phyloP scores from a whole-genome alignment of 2,329 filamentous ascomycete species.

The Orbilia ellipsospora region DNA sequence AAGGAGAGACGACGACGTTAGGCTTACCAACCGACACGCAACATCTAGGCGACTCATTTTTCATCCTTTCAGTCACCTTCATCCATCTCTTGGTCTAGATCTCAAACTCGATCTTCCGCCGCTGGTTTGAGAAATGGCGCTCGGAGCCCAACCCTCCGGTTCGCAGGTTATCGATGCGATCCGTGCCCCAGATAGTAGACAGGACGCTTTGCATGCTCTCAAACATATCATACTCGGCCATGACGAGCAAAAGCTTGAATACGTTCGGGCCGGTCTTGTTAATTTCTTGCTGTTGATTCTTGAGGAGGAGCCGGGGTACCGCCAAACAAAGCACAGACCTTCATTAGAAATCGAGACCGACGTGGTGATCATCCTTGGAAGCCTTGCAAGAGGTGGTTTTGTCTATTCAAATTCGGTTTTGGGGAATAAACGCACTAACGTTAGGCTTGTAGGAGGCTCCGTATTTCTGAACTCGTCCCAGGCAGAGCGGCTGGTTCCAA shows the following conservation, averaged over 20 bases:
- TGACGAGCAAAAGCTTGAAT: slow-evolving; percentile 83
- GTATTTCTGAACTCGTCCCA: slow-evolving; percentile 70
- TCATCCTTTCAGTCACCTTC: too few species aligned
- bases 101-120: not conserved
- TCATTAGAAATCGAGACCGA: slow-evolving; percentile 62
- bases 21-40: too few species aligned
- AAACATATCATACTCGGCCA: slow-evolving; percentile 94
- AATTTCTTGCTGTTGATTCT: slow-evolving; percentile 71
- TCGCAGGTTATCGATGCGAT: slow-evolving; percentile 51
- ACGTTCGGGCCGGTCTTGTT: slow-evolving; percentile 76
- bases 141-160: slow-evolving; percentile 62
- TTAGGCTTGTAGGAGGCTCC: slow-evolving; percentile 73
- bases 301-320: slow-evolving; percentile 56
- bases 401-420: not conserved
- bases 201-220: slow-evolving; percentile 74
- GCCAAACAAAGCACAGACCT: slow-evolving; percentile 56
- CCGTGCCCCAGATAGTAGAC: slow-evolving; percentile 53
- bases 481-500: slow-evolving; percentile 62
- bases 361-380: slow-evolving; percentile 76
- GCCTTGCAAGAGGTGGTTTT: slow-evolving; percentile 80
- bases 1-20: too few species aligned
- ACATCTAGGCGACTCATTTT: too few species aligned
- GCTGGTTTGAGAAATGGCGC: slow-evolving; percentile 38
- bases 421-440: slow-evolving; percentile 3
- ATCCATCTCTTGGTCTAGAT: slow-evolving; percentile 2